Evolutionary conservation across 371 early-diverging fungal species (phyloP), one percentile per base, ranked within the genome.

Genomic region (Pancytospora philotis): DNA sequence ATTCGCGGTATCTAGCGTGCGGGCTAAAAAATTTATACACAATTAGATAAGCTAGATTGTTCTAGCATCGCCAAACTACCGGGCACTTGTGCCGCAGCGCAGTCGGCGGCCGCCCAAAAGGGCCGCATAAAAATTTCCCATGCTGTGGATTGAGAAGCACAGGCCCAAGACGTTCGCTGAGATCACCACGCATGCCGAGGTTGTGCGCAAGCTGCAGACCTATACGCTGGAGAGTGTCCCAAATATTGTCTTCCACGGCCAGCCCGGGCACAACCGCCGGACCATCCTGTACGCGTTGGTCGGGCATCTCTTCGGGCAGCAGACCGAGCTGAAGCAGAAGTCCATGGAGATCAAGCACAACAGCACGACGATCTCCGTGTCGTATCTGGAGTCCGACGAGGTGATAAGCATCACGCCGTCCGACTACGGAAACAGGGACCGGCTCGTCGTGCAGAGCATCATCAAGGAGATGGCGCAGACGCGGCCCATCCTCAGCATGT

Each of bases 401-500:
- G 72, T 51, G 45, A 66, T 82, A 22, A 69, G 75, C 61, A 62
- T 71, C 27, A 59, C 62, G 8, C 74, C 80, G 70, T 56, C 62
- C 0, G 94, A 94, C 78, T 86, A 92, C 13, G 95, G 94, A 8
- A 85, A 84, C 41, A 86, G 91, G 70, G 99, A 98, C 84, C 89
- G 93, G 58, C 82, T 90, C 19, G 86, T 98, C 61, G 85, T 97
- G 39, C 95, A 95, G 80, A 91, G 91, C 59, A 83, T 98, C 32
- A 89, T 97, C 75, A 96, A 97, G 79, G 91, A 91, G 69, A 84
- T 93, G 22, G 98, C 95, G 59, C 93, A 94, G 82, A 91, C 92
- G n/a, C 91, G 89, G 77, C 93, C 93, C 71, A 85, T 96, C 22
- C 87, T 90, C 72, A 50, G 72, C 19, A 27, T 71, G 25, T 70